Base-by-base conservation (phyloP, 306 rosid species). In the Quillaja saponaria region DNA sequence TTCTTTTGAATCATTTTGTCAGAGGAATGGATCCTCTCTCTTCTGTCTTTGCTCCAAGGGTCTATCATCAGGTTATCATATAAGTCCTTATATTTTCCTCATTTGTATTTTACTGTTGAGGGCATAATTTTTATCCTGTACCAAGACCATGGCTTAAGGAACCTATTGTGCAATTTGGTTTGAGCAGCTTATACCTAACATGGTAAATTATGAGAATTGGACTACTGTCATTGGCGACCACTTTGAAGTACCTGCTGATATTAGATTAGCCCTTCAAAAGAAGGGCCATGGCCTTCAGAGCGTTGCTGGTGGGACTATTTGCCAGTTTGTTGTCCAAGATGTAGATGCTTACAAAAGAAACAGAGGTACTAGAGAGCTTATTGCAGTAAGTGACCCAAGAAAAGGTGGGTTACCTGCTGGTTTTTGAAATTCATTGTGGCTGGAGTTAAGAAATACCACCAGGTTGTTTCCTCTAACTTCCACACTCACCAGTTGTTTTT, bases 361-460 rank as follows among this genome's bases (percentile, higher is more conserved):
- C 28, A 51, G 49, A 53, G 72, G 19, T 34, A 8, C 13, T 12
- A 79, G 75, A 46, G 67, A 69, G 75, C 78, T 91, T 47, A 81
- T 84, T 45, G 95, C 91, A 11, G 97, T 91, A 47, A 91, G 97
- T 76, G 96, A 91, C 64, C 97, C 97, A 8, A 85, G 96, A 79
- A 91, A 88, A 72, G 97, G 96, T 38, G 96, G 96, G 28, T 38
- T 75, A 53, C 95, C 97, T 39, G 74, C 97, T 10, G 95, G 95
- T 51, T 82, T 68, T 75, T 91, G 76, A 82, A 56, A 60, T 49
- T 25, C 4, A 4, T 25, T 25, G 31, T 25, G 31, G 31, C 31
- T 25, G 2, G 31, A 25, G 31, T 25, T 25, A 25, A 25, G 31
- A 25, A 25, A 25, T 25, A 25, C 31, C 31, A 25, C 31, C 31